Percentiles rank a stretch among this genome's conserved stretches.
phyloP scores from a whole-genome alignment of 768 basidiomycete species.

The Trametes meyenii region DNA sequence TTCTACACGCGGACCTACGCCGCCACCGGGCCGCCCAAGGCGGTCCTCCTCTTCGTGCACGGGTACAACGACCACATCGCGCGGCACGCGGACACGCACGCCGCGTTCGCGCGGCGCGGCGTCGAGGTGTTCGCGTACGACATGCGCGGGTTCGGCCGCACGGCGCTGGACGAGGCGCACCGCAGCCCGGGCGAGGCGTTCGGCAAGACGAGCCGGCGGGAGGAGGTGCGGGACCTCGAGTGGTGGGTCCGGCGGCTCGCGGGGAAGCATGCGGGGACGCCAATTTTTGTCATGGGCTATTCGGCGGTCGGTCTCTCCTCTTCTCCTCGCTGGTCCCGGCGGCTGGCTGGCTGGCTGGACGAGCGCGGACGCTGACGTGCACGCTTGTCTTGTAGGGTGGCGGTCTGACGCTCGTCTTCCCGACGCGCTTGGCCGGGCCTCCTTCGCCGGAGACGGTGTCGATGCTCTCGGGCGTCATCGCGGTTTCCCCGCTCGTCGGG shows the following conservation, averaged over 20 bases:
- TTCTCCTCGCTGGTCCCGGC: too few species aligned
- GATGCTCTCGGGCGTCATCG: slow-evolving; percentile 61
- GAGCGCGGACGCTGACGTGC: background rate
- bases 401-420: slow-evolving; percentile 59
- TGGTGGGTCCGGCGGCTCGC: slow-evolving; percentile 62
- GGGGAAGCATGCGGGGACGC: slow-evolving; percentile 45
- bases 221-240: slow-evolving; percentile 65
- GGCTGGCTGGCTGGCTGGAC: too few species aligned
- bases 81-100: slow-evolving; percentile 67
- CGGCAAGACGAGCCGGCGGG: slow-evolving; percentile 59
- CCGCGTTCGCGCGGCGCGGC: slow-evolving; percentile 49
- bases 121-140: slow-evolving; percentile 72
- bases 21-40: slow-evolving; percentile 37
- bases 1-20: slow-evolving; percentile 71
- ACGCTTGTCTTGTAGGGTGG: slow-evolving; percentile 52
- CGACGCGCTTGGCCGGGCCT: slow-evolving; percentile 41
- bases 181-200: slow-evolving; percentile 58
- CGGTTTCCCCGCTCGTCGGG: slow-evolving; percentile 62
- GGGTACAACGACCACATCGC: slow-evolving; percentile 75
- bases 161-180: slow-evolving; percentile 57
- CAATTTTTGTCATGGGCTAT: slow-evolving; percentile 72
- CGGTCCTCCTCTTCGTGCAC: slow-evolving; percentile 66
- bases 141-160: slow-evolving; percentile 77
- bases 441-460: slow-evolving; percentile 38
- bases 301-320: slow-evolving; percentile 64